phyloP scores from a whole-genome alignment of 306 rosid species.

The Comarum palustre region DNA sequence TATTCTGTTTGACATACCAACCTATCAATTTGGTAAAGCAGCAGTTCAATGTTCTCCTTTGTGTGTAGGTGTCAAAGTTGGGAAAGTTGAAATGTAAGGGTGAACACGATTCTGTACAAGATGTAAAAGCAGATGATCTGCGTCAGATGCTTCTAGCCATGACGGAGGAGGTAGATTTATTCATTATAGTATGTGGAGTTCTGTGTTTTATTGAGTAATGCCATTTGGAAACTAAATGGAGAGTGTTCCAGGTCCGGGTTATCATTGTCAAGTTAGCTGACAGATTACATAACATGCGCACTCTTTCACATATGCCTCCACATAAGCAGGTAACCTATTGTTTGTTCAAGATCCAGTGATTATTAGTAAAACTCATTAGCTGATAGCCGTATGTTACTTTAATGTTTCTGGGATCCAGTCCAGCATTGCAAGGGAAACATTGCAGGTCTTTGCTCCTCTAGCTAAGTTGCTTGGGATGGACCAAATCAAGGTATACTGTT shows the following conservation, averaged over 20 bases:
- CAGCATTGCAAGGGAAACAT: slow-evolving; percentile 91
- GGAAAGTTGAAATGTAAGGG: slow-evolving; percentile 90
- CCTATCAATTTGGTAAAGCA: slow-evolving; percentile 26
- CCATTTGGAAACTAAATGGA: slow-evolving; percentile 27
- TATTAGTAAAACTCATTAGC: slow-evolving; percentile 11
- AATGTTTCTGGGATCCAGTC: slow-evolving; percentile 47
- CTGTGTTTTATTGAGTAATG: slow-evolving; percentile 23
- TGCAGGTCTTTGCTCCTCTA: slow-evolving; percentile 98
- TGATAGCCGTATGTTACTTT: slow-evolving; percentile 20
- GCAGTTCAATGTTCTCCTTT: slow-evolving; percentile 20
- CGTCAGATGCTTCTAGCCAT: slow-evolving; percentile 97
- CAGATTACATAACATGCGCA: slow-evolving; percentile 95
- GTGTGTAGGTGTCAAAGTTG: slow-evolving; percentile 79
- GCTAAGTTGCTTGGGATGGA: slow-evolving; percentile 99
- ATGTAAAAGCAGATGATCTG: slow-evolving; percentile 96
- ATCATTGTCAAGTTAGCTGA: slow-evolving; percentile 96
- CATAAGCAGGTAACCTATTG: slow-evolving; percentile 79
- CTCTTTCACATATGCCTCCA: slow-evolving; percentile 94
- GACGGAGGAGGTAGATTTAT: slow-evolving; percentile 84
- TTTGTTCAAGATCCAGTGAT: slow-evolving; percentile 24
- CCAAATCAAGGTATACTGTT: slow-evolving; percentile 76
- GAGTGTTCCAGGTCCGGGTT: slow-evolving; percentile 80
- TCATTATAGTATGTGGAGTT: slow-evolving; percentile 24
- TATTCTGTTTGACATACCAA: slow-evolving; percentile 16
- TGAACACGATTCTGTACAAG: slow-evolving; percentile 73